These are phyloP conservation scores for Penicillium soppii DNA, from an alignment of 495 filamentous ascomycete species.

Conservation along the genomic window DNA sequence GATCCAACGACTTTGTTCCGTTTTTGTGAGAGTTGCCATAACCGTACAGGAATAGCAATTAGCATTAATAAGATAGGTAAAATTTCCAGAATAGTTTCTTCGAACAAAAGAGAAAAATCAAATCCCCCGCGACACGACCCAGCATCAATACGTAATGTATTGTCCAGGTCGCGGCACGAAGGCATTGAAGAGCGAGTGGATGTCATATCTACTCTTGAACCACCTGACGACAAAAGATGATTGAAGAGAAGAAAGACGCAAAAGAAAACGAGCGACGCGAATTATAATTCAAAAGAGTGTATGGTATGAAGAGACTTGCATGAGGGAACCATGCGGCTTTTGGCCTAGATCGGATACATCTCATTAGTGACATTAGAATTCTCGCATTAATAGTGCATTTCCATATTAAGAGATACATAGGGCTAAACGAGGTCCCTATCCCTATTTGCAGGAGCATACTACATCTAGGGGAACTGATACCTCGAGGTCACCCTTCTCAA, in stretches of 20 bases:
- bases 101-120: slow-evolving; percentile 63
- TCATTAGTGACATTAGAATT: slow-evolving; percentile 8
- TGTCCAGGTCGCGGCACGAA: slow-evolving; percentile 38
- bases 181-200: slow-evolving; percentile 18
- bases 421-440: slow-evolving; percentile 9
- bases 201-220: slow-evolving; percentile 32
- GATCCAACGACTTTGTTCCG: slow-evolving; percentile 46
- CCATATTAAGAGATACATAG: not conserved
- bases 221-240: slow-evolving; percentile 13
- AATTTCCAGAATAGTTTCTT: slow-evolving; percentile 54
- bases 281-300: slow-evolving; percentile 9
- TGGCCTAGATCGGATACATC: slow-evolving; percentile 25
- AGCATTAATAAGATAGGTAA: slow-evolving; percentile 51
- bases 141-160: slow-evolving; percentile 43
- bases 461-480: slow-evolving; percentile 22
- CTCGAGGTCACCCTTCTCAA: slow-evolving; percentile 15
- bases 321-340: slow-evolving; percentile 8
- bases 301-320: slow-evolving; percentile 9
- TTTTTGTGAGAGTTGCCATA: slow-evolving; percentile 43
- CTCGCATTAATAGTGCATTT: not conserved
- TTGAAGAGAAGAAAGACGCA: slow-evolving; percentile 14
- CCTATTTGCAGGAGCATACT: slow-evolving; percentile 26
- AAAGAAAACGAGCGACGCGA: slow-evolving; percentile 9
- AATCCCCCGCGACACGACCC: slow-evolving; percentile 49
- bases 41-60: slow-evolving; percentile 43